Conservation (phyloP, 1,139 yeast genomes). For the Blastobotrys apis region DNA sequence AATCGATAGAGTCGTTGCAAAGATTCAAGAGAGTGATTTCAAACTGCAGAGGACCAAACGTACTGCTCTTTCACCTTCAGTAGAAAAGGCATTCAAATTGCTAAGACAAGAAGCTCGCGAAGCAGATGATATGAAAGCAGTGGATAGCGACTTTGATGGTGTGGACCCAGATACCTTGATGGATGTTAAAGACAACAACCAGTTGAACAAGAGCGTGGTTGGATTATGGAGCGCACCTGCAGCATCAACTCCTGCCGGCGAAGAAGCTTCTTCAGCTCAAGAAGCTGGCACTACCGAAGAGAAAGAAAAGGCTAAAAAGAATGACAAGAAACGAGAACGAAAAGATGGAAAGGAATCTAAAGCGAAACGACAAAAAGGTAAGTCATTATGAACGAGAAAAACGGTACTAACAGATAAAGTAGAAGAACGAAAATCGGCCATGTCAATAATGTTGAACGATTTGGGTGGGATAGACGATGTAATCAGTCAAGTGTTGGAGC, state of each 20-base stretch:
- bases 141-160: constrained; percentile 42
- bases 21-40: constrained; percentile 12
- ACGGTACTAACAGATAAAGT: constrained; percentile 7
- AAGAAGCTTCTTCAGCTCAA: not conserved
- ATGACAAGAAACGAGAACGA: constrained; percentile 26
- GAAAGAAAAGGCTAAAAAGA: constrained; percentile 24
- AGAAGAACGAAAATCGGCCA: constrained; percentile 26
- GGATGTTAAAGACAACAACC: constrained; percentile 49
- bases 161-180: constrained; percentile 49
- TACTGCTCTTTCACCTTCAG: constrained; percentile 50
- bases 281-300: constrained; percentile 16
- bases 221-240: constrained; percentile 50
- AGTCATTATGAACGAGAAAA: not conserved
- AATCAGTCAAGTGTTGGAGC: constrained; percentile 78
- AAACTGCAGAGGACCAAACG: constrained; percentile 60
- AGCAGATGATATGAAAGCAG: constrained; percentile 26
- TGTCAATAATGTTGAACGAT: constrained; percentile 53
- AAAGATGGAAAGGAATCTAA: constrained; percentile 33
- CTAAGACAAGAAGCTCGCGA: constrained; percentile 43
- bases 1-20: not conserved
- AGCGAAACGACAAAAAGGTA: constrained; percentile 37
- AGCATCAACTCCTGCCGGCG: constrained; percentile 14
- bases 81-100: constrained; percentile 49
- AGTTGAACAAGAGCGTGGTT: constrained; percentile 71
- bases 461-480: constrained; percentile 88